phyloP scores from a whole-genome alignment of 495 filamentous ascomycete species.

The Neohortaea acidophila region DNA sequence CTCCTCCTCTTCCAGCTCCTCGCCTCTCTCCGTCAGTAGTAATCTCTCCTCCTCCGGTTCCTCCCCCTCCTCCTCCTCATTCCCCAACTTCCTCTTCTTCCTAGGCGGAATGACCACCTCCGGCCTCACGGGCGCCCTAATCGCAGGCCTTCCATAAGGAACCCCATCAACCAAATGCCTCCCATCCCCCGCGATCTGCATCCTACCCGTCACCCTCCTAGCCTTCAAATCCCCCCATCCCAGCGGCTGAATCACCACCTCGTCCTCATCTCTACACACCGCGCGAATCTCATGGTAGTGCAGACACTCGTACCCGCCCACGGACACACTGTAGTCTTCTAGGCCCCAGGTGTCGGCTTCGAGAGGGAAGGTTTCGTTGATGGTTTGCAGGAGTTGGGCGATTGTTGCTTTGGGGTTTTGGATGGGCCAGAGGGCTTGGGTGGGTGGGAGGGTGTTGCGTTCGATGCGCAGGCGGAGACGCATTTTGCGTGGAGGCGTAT shows the following conservation, averaged over 20 bases:
- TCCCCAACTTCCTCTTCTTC: constrained; percentile 9
- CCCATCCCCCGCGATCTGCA: constrained; percentile 69
- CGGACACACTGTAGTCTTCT: constrained; percentile 83
- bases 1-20: constrained; percentile 19
- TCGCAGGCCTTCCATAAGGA: constrained; percentile 63
- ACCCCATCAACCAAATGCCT: constrained; percentile 80
- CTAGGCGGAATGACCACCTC: constrained; percentile 16
- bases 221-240: constrained; percentile 57
- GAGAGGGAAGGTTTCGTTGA: constrained; percentile 72
- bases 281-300: constrained; percentile 64
- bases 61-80: constrained; percentile 6
- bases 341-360: constrained; percentile 75
- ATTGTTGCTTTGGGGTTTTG: constrained; percentile 41
- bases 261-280: constrained; percentile 68
- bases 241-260: constrained; percentile 76
- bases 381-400: constrained; percentile 63
- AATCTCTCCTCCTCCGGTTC: neutral
- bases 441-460: constrained; percentile 64
- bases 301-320: constrained; percentile 71
- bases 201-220: constrained; percentile 59
- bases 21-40: constrained; percentile 7
- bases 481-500: constrained; percentile 43
- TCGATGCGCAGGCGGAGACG: constrained; percentile 70
- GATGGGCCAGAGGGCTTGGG: constrained; percentile 57
- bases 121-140: constrained; percentile 50